Conservation (phyloP, 768 basidiomycete genomes). For the Termitomyces sp. region DNA sequence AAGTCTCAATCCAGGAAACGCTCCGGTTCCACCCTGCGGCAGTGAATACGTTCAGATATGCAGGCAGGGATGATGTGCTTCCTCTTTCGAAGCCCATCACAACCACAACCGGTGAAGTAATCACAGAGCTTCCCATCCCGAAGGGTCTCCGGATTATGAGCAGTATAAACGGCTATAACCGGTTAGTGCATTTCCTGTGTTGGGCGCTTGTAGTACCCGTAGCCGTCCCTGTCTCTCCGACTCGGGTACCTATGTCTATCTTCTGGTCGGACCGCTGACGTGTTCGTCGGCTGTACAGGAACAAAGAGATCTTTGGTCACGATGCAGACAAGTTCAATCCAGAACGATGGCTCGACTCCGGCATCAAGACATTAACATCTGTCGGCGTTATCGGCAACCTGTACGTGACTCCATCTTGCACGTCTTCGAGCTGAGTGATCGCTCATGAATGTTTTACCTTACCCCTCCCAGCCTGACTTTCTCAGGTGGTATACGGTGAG, state of each 20-base stretch:
- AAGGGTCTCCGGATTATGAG: slow-evolving; percentile 43
- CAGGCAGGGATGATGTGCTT: slow-evolving; percentile 47
- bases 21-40: slow-evolving; percentile 38
- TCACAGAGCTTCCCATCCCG: slow-evolving; percentile 43
- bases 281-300: slow-evolving; percentile 17
- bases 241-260: neutral
- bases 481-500: slow-evolving; percentile 25
- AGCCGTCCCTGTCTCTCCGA: neutral
- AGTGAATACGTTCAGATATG: slow-evolving; percentile 28
- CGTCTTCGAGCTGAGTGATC: neutral
- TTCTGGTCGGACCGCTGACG: neutral
- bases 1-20: slow-evolving; percentile 29
- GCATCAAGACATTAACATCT: slow-evolving; percentile 34
- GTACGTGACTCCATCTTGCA: slow-evolving; percentile 20
- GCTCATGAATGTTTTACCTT: neutral
- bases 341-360: slow-evolving; percentile 40
- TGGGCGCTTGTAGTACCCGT: neutral
- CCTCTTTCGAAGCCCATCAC: slow-evolving; percentile 50
- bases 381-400: slow-evolving; percentile 43
- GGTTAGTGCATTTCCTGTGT: slow-evolving; percentile 22
- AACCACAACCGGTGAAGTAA: slow-evolving; percentile 35
- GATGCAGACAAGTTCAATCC: slow-evolving; percentile 43
- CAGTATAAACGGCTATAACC: slow-evolving; percentile 49
- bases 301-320: slow-evolving; percentile 38
- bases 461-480: slow-evolving; percentile 20